Evolutionary conservation across 768 basidiomycete genomes (phyloP), one percentile per base, ranked within the genome.

Genomic region (Tricholoma saponaceum): DNA sequence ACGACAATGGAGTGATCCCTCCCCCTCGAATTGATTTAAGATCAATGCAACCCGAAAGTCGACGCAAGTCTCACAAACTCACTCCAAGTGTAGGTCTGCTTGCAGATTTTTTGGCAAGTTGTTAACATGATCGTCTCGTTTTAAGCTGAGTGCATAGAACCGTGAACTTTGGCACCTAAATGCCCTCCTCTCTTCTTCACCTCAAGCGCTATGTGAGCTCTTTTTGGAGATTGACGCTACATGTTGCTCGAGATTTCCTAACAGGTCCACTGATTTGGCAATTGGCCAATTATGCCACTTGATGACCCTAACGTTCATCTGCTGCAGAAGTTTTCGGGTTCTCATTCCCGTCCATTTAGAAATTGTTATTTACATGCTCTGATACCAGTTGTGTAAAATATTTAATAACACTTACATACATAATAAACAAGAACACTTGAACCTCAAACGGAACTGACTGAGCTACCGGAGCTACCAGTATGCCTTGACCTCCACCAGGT

Each of bases 401-500:
- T 2, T 47, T 13, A 12, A 47, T 47, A 26, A 26, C 23, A 26
- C 41, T 43, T 10, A 5, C 35, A 30, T n/a, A 50, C 14, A 28
- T 28, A 49, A 30, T 46, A 14, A 50, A 50, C 16, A 26, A 26
- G n/a, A 22, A 37, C 30, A 30, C n/a, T 52, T 13, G 12, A 18
- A 37, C 14, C 7, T 30, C 23, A 57, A 25, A 51, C 49, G 4
- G 33, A 50, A 26, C 30, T 39, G 10, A 13, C 23, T 33, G 56
- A 51, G 4, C 35, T 12, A 20, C 30, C 20, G 53, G 56, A 51
- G 4, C 35, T 12, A 20, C 30, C 20, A 52, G 3, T 47, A 44
- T 60, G 57, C 54, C 50, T 69, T 20, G 69, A 65, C 58, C 70
- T 72, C 79, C 84, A 85, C 85, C 81, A 86, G 20, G 74, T 78